Evolutionary conservation across 305 asterid genomes (phyloP), one percentile per base, ranked within the genome.

Genomic region (Nicotiana rustica): DNA sequence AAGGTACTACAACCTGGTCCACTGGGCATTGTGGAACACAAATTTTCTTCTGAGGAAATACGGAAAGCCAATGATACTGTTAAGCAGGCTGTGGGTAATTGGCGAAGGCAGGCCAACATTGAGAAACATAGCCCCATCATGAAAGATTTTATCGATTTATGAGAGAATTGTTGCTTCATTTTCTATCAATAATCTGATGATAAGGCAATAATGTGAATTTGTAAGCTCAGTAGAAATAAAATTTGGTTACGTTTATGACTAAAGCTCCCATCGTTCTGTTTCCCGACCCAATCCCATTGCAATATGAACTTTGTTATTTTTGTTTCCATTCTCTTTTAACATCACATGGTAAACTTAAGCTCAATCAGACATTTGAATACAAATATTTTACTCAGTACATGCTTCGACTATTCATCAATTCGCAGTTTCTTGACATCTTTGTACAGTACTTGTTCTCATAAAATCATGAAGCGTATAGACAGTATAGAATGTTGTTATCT

Each of bases 1-100:
- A 90, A 85, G 82, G 97, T 91, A 41, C 90, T 96, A 76, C 98
- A 94, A 81, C 99, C 99, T 64, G 98, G 99, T 33, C 98, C 98
- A 6, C 78, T 94, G 90, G 99, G 98, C 82, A 92, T 96, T 70
- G 76, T 94, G 13, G 98, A 96, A 83, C 99, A 93, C 93, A 93
- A 93, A 88, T 96, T 93, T 88, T 87, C 94, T 47, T 90, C 88
- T 0, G 95, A 91, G 83, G 98, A 96, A 93, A 91, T 95, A 47
- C 82, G 82, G 38, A 87, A 80, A 78, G 97, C 98, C 3, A 86
- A 87, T 65, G 90, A 86, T 52, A 89, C 89, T 38, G 97, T 93
- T 10, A 85, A 87, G 80, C 78, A 66, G 85, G 98, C 98, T 18
- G 91, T 93, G 18, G 89, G 86, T 81, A 91, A 91, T 85, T 96